These are phyloP conservation scores for Gossypium longicalyx DNA, from an alignment of 345 rosid species.

Conservation along the genomic window DNA sequence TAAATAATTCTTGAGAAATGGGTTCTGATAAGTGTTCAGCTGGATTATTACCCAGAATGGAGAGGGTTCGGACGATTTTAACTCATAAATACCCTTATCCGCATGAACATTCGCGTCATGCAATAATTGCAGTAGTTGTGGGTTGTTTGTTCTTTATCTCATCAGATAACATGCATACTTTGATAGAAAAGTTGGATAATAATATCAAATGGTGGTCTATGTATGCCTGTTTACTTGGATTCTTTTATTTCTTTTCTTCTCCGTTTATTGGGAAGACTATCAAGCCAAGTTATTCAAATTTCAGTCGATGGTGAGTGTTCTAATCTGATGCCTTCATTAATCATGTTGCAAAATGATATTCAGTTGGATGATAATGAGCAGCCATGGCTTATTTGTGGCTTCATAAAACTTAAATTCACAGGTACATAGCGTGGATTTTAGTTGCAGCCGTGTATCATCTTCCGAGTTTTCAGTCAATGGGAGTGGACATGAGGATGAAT, in stretches of 20 bases:
- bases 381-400: not conserved
- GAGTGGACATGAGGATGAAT: constrained; percentile 98
- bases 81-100: constrained; percentile 87
- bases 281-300: constrained; percentile 91
- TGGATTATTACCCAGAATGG: constrained; percentile 64
- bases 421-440: constrained; percentile 98
- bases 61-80: constrained; percentile 82
- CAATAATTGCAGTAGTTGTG: constrained; percentile 80
- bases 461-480: constrained; percentile 99
- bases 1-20: constrained; percentile 29
- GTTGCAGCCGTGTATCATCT: constrained; percentile 96
- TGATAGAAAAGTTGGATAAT: constrained; percentile 77
- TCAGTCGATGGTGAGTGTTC: constrained; percentile 80
- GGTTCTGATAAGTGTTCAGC: constrained; percentile 49
- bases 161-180: constrained; percentile 92
- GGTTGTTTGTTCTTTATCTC: constrained; percentile 97
- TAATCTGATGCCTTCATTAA: not conserved
- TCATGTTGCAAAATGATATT: not conserved
- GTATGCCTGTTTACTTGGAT: constrained; percentile 97
- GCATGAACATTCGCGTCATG: constrained; percentile 97
- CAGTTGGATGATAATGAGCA: not conserved
- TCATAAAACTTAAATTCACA: constrained; percentile 27
- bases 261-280: constrained; percentile 93
- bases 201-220: constrained; percentile 98
- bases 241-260: constrained; percentile 96